Base-by-base conservation (phyloP, 2,329 filamentous ascomycete genomes). In the Trichoderma polysporum region DNA sequence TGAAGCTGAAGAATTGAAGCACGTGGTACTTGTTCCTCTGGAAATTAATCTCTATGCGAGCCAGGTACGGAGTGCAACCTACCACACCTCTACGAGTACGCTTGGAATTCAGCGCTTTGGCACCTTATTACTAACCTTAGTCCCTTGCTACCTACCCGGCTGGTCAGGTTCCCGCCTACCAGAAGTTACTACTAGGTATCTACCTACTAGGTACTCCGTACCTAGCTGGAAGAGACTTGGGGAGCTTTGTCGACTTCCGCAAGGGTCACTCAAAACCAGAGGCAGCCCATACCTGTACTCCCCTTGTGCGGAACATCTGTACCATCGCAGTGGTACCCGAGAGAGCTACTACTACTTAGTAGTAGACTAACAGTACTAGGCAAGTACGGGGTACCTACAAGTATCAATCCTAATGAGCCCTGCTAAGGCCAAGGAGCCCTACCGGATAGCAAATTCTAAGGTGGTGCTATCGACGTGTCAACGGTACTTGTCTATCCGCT, bases 381-480 rank as follows among this genome's bases (percentile, higher is more conserved):
- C n/a, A n/a, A n/a, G n/a, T 29, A 39, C 53, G n/a, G 29, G 27
- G 17, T 45, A 45, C n/a, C 41, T 22, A 53, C 25, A 10, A 52
- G 22, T 41, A 22, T n/a, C 27, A 17, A 27, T 54, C n/a, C 35
- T 31, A 1, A 61, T 33, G 31, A n/a, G 19, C 19, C 59, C 35
- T 62, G 59, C 49, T 37, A 50, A 45, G 33, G 33, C 33, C 19
- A 17, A 60, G 57, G 45, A 60, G 45, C 33, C 59, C 59, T 62
- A 62, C 50, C 49, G 59, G 47, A 10, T 19, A 53, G n/a, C 49
- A 53, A 35, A 4, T 17, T 31, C 50, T 17, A 64, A 56, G 29
- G 29, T 64, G 60, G 50, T 64, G 50, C 45, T 64, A 54, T 64
- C 60, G 37, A 64, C 60, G 60, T 64, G 60, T 56, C 50, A 64